Evolutionary conservation across 106 monocot species (phyloP).

Genomic region (Cymbidium sinense): DNA sequence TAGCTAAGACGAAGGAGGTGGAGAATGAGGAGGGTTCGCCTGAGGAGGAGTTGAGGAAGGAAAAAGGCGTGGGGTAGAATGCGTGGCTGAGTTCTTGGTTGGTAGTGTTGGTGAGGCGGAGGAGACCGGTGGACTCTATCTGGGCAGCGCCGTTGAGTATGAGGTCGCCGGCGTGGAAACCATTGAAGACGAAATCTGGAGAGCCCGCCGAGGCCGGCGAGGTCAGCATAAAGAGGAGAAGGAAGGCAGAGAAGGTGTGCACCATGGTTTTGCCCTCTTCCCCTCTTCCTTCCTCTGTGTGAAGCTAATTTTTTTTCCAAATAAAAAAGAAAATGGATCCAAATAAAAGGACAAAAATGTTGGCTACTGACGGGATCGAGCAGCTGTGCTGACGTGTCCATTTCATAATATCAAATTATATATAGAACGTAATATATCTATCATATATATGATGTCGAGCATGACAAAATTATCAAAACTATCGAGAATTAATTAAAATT

Average conservation of each 20-base stretch:
- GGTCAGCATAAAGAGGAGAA: neutral
- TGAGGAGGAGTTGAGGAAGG: neutral
- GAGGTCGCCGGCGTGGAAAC: constrained; percentile 17
- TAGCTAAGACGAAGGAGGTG: constrained; percentile 26
- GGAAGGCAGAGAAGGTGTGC: neutral
- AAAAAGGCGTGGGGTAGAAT: constrained; percentile 20
- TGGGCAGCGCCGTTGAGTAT: constrained; percentile 4
- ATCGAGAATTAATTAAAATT: no score
- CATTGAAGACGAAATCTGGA: constrained; percentile 17
- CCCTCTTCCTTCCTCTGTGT: no score
- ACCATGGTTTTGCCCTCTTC: neutral
- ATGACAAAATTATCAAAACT: no score
- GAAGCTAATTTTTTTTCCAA: no score
- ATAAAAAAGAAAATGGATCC: no score
- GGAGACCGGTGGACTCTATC: constrained; percentile 16
- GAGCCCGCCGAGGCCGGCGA: neutral
- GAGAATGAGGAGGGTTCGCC: constrained; percentile 21
- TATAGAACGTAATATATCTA: no score
- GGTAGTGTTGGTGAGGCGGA: constrained; percentile 25
- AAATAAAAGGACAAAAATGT: no score
- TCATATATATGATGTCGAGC: no score
- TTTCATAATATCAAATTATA: no score
- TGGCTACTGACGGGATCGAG: no score
- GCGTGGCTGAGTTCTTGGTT: constrained; percentile 8
- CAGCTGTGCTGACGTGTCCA: no score